Percentiles rank a stretch among this genome's conserved stretches.
Conservation (phyloP, 352 stramenopile genomes). For the Aphanomyces invadans region DNA sequence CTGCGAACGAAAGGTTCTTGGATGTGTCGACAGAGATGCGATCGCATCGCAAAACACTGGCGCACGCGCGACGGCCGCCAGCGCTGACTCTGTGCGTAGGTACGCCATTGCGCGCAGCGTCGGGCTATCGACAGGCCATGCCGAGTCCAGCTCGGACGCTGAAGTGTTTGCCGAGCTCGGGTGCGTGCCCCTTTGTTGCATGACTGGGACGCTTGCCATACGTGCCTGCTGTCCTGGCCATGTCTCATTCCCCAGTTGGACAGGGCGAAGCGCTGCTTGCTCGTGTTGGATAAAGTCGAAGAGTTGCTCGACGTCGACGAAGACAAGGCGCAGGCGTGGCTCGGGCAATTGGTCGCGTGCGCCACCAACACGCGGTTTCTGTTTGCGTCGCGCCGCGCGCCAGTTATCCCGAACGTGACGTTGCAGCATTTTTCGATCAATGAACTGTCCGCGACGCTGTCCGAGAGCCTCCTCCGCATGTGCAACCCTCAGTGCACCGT, state of each 20-base stretch:
- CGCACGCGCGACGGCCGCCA: too few species aligned
- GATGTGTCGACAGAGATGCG: background rate
- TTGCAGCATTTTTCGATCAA: conserved; percentile 67
- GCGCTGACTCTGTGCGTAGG: too few species aligned
- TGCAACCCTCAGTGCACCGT: conserved; percentile 51
- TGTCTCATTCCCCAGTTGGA: conserved; percentile 8
- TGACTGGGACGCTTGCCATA: too few species aligned
- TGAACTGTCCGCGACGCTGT: conserved; percentile 58
- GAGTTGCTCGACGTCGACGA: conserved; percentile 71
- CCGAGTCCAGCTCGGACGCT: conserved; percentile 37
- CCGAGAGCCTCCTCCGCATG: conserved; percentile 58
- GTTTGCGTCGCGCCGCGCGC: conserved; percentile 58
- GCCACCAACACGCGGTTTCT: conserved; percentile 59
- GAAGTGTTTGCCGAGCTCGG: conserved; percentile 67
- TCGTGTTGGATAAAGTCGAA: conserved; percentile 77
- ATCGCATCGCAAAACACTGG: too few species aligned
- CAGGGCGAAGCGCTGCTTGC: conserved; percentile 54
- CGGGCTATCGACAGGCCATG: conserved; percentile 59
- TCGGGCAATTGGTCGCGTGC: conserved; percentile 61
- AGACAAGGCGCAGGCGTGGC: conserved; percentile 55
- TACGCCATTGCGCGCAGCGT: conserved; percentile 78
- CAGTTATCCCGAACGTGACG: conserved; percentile 70
- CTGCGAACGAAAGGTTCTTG: too few species aligned
- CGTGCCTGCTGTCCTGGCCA: conserved; percentile 2
- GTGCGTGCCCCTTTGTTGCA: background rate